Percentiles rank a stretch among this genome's conserved stretches.
phyloP scores from a whole-genome alignment of 495 filamentous ascomycete genomes.

The Elaphomyces granulatus region DNA sequence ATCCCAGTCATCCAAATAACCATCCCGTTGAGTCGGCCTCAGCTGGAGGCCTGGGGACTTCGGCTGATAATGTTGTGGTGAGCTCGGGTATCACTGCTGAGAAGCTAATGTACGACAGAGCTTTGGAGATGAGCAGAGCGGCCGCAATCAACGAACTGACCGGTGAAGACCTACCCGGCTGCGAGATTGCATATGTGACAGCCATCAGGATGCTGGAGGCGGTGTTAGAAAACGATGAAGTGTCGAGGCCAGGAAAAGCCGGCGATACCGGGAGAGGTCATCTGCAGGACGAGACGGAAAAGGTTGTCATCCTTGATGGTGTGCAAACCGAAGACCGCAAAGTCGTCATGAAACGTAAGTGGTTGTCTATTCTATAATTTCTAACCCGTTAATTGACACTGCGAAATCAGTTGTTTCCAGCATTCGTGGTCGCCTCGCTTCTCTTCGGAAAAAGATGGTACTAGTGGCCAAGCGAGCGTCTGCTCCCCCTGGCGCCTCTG shows the following conservation, averaged over 20 bases:
- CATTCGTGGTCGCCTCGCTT: constrained; percentile 40
- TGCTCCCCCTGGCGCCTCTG: constrained; percentile 32
- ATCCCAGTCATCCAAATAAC: constrained; percentile 75
- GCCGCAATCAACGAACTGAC: constrained; percentile 93
- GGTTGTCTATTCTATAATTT: background rate
- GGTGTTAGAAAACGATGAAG: constrained; percentile 76
- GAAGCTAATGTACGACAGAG: constrained; percentile 95
- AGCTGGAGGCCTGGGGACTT: constrained; percentile 32
- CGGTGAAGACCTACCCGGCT: constrained; percentile 73
- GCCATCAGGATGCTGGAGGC: constrained; percentile 90
- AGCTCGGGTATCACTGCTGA: constrained; percentile 76
- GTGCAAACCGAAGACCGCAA: constrained; percentile 61
- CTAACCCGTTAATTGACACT: background rate
- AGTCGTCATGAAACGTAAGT: constrained; percentile 55
- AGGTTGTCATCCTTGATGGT: constrained; percentile 31
- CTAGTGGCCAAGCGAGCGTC: constrained; percentile 37
- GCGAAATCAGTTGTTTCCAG: constrained; percentile 49
- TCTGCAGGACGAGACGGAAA: constrained; percentile 22
- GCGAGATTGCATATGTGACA: constrained; percentile 85
- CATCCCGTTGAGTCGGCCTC: constrained; percentile 39
- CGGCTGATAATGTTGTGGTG: constrained; percentile 49
- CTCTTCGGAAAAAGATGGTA: constrained; percentile 43
- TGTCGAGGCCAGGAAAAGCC: constrained; percentile 17
- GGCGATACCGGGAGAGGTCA: constrained; percentile 17
- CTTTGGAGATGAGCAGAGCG: constrained; percentile 86